Evolutionary conservation across 441 rosid species (phyloP).

Genomic region (Flueggea neowawraea): DNA sequence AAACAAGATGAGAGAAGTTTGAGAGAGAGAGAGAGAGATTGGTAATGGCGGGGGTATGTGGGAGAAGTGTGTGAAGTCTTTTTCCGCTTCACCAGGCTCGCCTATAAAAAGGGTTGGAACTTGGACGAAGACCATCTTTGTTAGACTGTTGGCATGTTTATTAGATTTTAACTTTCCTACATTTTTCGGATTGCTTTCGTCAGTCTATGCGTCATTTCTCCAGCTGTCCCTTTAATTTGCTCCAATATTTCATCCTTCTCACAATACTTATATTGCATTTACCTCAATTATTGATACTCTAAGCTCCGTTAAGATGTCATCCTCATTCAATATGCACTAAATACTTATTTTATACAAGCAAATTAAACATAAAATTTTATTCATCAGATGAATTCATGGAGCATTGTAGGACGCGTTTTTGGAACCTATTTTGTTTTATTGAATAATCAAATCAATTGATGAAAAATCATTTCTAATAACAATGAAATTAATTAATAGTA

Average conservation of each 20-base stretch:
- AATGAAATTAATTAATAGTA: no score
- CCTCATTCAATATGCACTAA: no score
- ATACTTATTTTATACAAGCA: no score
- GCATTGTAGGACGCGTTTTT: no score
- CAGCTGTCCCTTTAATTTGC: conserved; percentile 22
- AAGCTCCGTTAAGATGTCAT: no score
- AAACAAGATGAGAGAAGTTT: conserved; percentile 10
- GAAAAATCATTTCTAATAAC: no score
- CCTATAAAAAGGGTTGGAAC: conserved; percentile 63
- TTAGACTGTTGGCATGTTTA: background rate
- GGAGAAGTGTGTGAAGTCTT: conserved; percentile 62
- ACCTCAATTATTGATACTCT: no score
- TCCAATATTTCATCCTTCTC: background rate
- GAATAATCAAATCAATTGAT: no score
- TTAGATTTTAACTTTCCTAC: background rate
- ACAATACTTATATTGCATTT: background rate
- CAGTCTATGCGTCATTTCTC: conserved; percentile 54
- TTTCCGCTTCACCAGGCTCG: conserved; percentile 48
- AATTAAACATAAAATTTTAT: no score
- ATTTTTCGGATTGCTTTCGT: conserved; percentile 27
- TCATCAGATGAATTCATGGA: no score
- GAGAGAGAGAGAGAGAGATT: conserved; percentile 11
- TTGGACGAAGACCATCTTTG: conserved; percentile 35
- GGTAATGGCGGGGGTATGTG: conserved; percentile 8
- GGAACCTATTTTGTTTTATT: no score